A percentile compares a stretch with the other conserved stretches of the same genome.
phyloP scores from a whole-genome alignment of 2,329 filamentous ascomycete genomes.

The Pestalotiopsis sp. region DNA sequence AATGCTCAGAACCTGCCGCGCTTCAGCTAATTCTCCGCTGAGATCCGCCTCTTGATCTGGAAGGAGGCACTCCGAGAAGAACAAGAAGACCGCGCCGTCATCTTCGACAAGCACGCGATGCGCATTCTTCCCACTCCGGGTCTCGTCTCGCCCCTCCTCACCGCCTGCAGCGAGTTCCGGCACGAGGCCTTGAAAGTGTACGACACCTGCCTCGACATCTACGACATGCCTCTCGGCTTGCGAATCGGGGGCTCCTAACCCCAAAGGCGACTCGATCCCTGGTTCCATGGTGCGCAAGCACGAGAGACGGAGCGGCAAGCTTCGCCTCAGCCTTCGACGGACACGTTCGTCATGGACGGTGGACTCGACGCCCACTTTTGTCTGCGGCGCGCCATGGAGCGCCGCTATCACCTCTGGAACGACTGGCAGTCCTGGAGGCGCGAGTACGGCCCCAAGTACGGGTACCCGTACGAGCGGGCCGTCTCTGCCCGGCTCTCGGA shows the following conservation, averaged over 20 bases:
- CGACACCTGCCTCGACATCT: background rate
- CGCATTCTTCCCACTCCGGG: background rate
- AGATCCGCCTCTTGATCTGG: background rate
- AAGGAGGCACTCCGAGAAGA: background rate
- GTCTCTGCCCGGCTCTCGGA: background rate
- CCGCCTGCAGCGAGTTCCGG: background rate
- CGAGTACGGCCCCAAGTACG: no score
- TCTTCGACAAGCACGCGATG: background rate
- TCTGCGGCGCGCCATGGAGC: background rate
- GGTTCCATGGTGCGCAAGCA: background rate
- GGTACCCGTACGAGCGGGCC: background rate
- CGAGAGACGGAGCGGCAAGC: background rate
- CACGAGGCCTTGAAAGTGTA: background rate
- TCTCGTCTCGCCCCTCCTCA: background rate
- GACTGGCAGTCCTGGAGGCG: no score
- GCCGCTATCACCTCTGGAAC: no score
- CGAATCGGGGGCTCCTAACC: background rate
- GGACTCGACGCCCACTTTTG: background rate
- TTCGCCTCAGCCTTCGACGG: background rate
- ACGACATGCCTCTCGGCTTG: background rate
- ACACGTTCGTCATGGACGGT: background rate
- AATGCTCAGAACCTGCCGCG: background rate
- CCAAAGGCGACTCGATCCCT: background rate
- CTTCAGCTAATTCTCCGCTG: background rate
- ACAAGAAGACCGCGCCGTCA: background rate